These are phyloP conservation scores for Amaranthus cruentus DNA, from an alignment of 148 eudicot species.

Conservation along the genomic window DNA sequence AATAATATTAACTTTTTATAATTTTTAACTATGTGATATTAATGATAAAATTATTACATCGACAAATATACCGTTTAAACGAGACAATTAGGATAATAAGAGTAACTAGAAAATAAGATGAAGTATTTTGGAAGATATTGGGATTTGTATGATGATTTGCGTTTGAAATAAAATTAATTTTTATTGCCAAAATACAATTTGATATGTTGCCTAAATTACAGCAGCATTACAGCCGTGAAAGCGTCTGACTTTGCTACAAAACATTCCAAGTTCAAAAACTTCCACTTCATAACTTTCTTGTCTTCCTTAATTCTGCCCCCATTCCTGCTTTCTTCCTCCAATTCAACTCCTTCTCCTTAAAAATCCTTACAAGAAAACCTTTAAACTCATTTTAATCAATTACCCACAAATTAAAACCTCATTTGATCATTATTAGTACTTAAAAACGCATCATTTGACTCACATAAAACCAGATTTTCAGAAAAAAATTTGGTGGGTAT, in stretches of 20 bases:
- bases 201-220: background rate
- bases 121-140: no score
- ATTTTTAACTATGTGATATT: no score
- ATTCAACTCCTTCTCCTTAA: background rate
- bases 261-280: background rate
- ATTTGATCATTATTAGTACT: background rate
- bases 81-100: no score
- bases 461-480: background rate
- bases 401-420: background rate
- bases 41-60: no score
- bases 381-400: background rate
- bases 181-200: no score
- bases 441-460: background rate
- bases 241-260: background rate
- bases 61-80: no score
- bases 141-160: no score
- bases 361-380: background rate
- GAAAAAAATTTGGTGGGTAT: background rate
- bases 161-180: no score
- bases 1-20: no score
- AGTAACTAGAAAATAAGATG: no score
- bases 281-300: background rate
- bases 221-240: slow-evolving; percentile 9
- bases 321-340: background rate
- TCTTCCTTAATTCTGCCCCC: background rate